Evolutionary conservation across 306 rosid genomes (phyloP).

Genomic region (Pachyrhizus erosus): DNA sequence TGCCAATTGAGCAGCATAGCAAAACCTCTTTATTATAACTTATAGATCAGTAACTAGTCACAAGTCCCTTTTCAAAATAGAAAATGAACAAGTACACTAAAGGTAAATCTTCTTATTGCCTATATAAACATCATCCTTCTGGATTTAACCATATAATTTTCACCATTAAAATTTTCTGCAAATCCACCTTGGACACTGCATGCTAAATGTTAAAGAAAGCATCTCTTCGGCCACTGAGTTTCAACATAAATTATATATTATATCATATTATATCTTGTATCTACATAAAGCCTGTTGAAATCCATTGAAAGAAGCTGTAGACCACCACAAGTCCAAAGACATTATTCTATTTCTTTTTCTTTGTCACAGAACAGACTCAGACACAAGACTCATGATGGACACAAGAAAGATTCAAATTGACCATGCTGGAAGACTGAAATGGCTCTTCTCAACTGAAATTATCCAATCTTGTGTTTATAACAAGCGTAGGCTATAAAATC

Average conservation of each 20-base stretch:
- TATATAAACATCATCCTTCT: background rate
- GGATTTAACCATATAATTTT: background rate
- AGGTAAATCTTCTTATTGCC: slow-evolving; percentile 5
- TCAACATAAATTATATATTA: too few relatives aligned
- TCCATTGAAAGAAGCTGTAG: too few relatives aligned
- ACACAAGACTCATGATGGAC: background rate
- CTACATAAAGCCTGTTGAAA: too few relatives aligned
- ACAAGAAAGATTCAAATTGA: background rate
- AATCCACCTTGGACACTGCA: too few relatives aligned
- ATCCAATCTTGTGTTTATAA: background rate
- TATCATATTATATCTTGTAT: too few relatives aligned
- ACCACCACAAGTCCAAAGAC: background rate
- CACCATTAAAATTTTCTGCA: too few relatives aligned
- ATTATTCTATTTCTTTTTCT: too few relatives aligned
- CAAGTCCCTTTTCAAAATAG: slow-evolving; percentile 17
- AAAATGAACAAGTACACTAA: background rate
- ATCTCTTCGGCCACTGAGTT: too few relatives aligned
- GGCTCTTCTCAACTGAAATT: background rate
- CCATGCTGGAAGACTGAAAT: background rate
- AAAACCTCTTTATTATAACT: background rate
- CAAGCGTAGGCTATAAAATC: background rate
- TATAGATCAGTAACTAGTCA: background rate
- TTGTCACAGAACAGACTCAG: background rate
- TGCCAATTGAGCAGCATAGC: background rate
- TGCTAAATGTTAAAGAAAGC: too few relatives aligned